Conservation (phyloP, 75 land plant species). For the Pseudotsuga menziesii region DNA sequence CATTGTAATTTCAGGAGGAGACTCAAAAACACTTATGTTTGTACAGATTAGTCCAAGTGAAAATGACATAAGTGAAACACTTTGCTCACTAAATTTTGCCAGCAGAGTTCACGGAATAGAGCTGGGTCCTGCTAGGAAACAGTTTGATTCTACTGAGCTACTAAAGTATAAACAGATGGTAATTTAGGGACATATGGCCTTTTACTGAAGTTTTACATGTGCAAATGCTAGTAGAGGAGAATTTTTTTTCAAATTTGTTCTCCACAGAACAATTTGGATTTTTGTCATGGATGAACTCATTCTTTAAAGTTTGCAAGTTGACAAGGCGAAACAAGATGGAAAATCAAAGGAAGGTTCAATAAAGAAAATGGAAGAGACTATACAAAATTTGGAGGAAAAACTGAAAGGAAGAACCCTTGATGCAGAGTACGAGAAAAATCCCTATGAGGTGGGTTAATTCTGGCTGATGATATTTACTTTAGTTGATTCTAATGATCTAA, state of each 20-base stretch:
- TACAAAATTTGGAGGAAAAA: slow-evolving; percentile 55
- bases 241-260: background rate
- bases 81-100: too few species aligned
- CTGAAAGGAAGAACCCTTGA: slow-evolving; percentile 63
- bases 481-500: too few species aligned
- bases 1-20: background rate
- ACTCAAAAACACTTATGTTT: slow-evolving; percentile 19
- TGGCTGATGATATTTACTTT: too few species aligned
- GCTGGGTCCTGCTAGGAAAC: slow-evolving; percentile 84
- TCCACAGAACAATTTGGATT: too few species aligned
- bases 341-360: slow-evolving; percentile 58
- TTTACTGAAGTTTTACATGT: too few species aligned
- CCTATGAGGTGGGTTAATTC: too few species aligned
- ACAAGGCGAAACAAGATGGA: slow-evolving; percentile 70
- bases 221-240: background rate
- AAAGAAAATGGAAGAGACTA: slow-evolving; percentile 72
- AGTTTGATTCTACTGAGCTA: slow-evolving; percentile 64
- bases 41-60: slow-evolving; percentile 13
- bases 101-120: slow-evolving; percentile 56
- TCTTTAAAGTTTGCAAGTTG: slow-evolving; percentile 40
- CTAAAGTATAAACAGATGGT: slow-evolving; percentile 83
- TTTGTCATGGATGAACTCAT: background rate
- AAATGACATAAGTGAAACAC: too few species aligned
- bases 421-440: too few species aligned
- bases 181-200: slow-evolving; percentile 4